phyloP scores from a whole-genome alignment of 1,139 yeast species.

The Diutina rugosa region DNA sequence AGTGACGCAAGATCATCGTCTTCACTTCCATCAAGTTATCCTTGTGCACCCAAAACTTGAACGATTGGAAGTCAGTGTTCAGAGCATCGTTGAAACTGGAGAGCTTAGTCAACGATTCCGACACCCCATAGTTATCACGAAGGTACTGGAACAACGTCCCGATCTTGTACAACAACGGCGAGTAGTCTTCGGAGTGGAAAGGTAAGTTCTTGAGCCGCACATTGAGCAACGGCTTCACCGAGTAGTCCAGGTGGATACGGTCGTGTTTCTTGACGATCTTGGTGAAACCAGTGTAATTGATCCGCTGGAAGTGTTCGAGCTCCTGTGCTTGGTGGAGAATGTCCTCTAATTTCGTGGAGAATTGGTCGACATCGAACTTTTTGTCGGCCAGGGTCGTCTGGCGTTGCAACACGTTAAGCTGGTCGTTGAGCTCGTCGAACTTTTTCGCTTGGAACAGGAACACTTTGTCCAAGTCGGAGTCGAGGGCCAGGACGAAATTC shows the following conservation, averaged over 20 bases:
- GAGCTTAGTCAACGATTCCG: slow-evolving; percentile 27
- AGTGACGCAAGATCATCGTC: slow-evolving; percentile 81
- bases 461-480: slow-evolving; percentile 83
- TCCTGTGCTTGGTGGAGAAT: slow-evolving; percentile 67
- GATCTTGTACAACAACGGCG: slow-evolving; percentile 77
- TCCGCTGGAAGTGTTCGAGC: slow-evolving; percentile 77
- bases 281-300: slow-evolving; percentile 88
- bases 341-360: slow-evolving; percentile 60
- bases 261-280: slow-evolving; percentile 96
- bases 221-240: slow-evolving; percentile 78
- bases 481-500: slow-evolving; percentile 68
- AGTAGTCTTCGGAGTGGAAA: slow-evolving; percentile 88
- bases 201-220: slow-evolving; percentile 83
- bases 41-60: slow-evolving; percentile 92
- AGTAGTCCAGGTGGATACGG: slow-evolving; percentile 71
- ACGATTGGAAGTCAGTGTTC: slow-evolving; percentile 54
- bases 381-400: slow-evolving; percentile 18
- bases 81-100: slow-evolving; percentile 31
- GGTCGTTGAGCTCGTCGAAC: slow-evolving; percentile 56
- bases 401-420: slow-evolving; percentile 49
- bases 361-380: slow-evolving; percentile 38
- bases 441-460: slow-evolving; percentile 69
- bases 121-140: slow-evolving; percentile 46
- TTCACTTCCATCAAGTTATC: slow-evolving; percentile 96
- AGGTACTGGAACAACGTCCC: slow-evolving; percentile 72